These are phyloP conservation scores for Chaetoceros tenuissimus DNA, from an alignment of 108 stramenopile species.

Conservation along the genomic window DNA sequence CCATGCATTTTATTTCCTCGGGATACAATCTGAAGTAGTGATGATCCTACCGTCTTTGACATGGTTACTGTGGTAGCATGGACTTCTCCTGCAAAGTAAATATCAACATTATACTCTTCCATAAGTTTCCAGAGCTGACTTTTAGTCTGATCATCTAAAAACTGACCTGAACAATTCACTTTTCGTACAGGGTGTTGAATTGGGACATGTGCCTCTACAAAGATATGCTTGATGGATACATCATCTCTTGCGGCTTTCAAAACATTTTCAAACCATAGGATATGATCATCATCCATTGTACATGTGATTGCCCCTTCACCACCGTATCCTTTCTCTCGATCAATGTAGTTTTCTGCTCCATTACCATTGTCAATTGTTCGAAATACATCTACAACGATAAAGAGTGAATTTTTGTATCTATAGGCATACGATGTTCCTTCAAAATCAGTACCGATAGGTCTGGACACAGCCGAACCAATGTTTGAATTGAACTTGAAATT, in stretches of 20 bases:
- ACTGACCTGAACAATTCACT: not conserved
- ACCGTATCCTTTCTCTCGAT: constrained; percentile 1
- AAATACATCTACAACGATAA: not conserved
- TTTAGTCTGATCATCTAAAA: not conserved
- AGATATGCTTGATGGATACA: too few species aligned
- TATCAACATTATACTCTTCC: constrained; percentile 2
- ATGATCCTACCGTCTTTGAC: not conserved
- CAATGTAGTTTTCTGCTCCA: not conserved
- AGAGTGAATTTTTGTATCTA: constrained; percentile 1
- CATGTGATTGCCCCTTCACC: constrained; percentile 3
- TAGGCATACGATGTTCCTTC: too few species aligned
- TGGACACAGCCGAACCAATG: not conserved
- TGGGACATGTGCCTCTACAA: too few species aligned
- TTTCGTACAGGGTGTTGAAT: constrained; percentile 4
- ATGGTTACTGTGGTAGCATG: constrained; percentile 3
- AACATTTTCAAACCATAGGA: constrained; percentile 3
- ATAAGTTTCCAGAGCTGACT: constrained; percentile 5
- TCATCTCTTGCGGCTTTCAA: constrained; percentile 5
- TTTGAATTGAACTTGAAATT: not conserved
- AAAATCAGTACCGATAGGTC: not conserved
- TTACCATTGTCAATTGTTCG: not conserved
- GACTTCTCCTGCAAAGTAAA: constrained; percentile 10
- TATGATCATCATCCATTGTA: not conserved
- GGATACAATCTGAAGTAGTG: constrained; percentile 4
- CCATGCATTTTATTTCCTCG: not conserved